Conservation (phyloP, 192 early-diverging fungal species). For the Geosiphon pyriformis region DNA sequence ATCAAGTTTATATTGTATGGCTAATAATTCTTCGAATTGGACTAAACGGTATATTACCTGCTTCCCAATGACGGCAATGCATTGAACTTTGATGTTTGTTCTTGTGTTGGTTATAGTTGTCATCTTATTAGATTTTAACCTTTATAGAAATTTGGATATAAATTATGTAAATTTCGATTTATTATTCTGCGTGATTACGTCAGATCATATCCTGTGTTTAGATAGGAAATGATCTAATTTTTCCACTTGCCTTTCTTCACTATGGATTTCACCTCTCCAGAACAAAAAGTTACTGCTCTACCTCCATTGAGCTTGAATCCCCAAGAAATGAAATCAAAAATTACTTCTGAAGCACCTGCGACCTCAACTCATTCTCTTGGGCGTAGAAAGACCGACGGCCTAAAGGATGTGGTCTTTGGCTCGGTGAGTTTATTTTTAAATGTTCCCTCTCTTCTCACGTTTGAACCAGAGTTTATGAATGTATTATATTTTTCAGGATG, state of each 20-base stretch:
- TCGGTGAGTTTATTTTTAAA: conserved; percentile 5
- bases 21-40: background rate
- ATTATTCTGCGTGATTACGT: no score
- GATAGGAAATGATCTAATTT: no score
- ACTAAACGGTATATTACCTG: conserved; percentile 8
- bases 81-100: conserved; percentile 21
- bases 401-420: conserved; percentile 12
- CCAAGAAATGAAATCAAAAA: background rate
- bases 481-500: background rate
- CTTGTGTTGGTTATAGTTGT: background rate
- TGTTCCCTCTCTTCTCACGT: background rate
- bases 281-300: background rate
- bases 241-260: no score
- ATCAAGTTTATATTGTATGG: background rate
- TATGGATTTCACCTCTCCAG: background rate
- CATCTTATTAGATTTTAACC: background rate
- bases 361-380: background rate
- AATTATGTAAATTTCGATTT: no score
- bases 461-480: no score
- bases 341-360: background rate
- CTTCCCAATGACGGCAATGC: conserved; percentile 20
- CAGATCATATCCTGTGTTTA: no score
- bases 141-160: no score
- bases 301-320: background rate
- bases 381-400: background rate